Conservation (phyloP, 495 filamentous ascomycete species). For the Geopyxis carbonaria region DNA sequence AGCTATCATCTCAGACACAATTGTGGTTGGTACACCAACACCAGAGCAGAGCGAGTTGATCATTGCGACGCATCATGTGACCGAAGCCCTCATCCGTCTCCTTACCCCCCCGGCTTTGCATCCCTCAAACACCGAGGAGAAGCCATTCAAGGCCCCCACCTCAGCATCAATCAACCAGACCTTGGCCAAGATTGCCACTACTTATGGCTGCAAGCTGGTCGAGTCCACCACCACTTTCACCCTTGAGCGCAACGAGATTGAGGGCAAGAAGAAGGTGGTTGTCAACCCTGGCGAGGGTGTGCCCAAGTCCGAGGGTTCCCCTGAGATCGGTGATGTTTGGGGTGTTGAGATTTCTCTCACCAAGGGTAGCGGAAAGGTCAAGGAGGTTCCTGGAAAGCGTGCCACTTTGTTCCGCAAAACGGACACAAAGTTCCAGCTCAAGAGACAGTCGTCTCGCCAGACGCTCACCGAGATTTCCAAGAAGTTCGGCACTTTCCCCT, state of each 20-base stretch:
- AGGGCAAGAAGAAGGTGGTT: slow-evolving; percentile 96
- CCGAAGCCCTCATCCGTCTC: slow-evolving; percentile 79
- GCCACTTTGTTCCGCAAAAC: slow-evolving; percentile 87
- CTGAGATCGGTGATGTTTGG: slow-evolving; percentile 91
- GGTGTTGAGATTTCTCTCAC: slow-evolving; percentile 90
- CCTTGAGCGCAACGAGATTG: slow-evolving; percentile 92
- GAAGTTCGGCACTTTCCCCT: slow-evolving; percentile 95
- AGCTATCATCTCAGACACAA: slow-evolving; percentile 86
- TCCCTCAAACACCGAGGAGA: slow-evolving; percentile 56
- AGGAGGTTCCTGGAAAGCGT: slow-evolving; percentile 59
- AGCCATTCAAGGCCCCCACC: slow-evolving; percentile 57
- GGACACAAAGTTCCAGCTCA: slow-evolving; percentile 70
- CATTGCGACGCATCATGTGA: slow-evolving; percentile 83
- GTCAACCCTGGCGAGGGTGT: slow-evolving; percentile 62
- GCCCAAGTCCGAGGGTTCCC: slow-evolving; percentile 76
- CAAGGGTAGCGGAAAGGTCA: slow-evolving; percentile 82
- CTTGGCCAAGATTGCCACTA: slow-evolving; percentile 79
- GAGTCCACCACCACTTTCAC: slow-evolving; percentile 96
- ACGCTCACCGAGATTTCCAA: slow-evolving; percentile 81
- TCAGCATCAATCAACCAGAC: slow-evolving; percentile 71
- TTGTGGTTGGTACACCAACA: slow-evolving; percentile 41
- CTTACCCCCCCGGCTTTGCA: slow-evolving; percentile 80
- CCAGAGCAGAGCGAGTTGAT: slow-evolving; percentile 66
- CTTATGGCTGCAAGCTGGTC: slow-evolving; percentile 80
- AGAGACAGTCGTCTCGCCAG: slow-evolving; percentile 79